Percentiles rank a stretch among this genome's conserved stretches.
Evolutionary conservation across 257 asterid species (phyloP).

Genomic region (Orobanche coerulescens): DNA sequence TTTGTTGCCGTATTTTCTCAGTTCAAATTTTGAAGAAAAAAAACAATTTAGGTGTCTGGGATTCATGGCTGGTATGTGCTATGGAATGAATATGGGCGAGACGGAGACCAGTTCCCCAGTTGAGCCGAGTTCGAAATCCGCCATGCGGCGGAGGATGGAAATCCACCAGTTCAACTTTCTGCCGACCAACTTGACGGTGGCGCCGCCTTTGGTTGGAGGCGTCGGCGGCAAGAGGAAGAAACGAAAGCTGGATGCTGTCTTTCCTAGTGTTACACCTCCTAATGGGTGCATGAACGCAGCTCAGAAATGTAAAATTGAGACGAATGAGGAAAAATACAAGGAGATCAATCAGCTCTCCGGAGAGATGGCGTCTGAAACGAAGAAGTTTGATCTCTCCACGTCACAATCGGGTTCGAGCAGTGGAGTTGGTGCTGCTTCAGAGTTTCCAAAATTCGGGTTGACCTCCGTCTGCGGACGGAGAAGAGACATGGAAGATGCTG

Average conservation of each 20-base stretch:
- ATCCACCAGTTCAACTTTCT: conserved; percentile 61
- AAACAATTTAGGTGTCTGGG: background rate
- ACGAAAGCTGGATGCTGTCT: conserved; percentile 29
- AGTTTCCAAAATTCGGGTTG: conserved; percentile 48
- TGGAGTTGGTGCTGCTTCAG: background rate
- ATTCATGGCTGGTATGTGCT: conserved; percentile 69
- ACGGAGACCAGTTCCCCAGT: conserved; percentile 56
- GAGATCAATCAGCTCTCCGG: conserved; percentile 5
- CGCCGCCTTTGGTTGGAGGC: conserved; percentile 36
- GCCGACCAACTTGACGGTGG: conserved; percentile 50
- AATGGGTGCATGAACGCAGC: conserved; percentile 13
- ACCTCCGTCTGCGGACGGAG: conserved; percentile 85
- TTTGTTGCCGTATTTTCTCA: background rate
- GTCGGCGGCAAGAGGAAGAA: conserved; percentile 32
- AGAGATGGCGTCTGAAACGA: background rate
- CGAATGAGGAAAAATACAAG: background rate
- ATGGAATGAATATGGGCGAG: conserved; percentile 53
- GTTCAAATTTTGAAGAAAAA: background rate
- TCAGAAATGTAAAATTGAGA: conserved; percentile 12
- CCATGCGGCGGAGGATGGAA: conserved; percentile 65
- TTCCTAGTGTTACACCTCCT: conserved; percentile 21
- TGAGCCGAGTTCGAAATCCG: conserved; percentile 53
- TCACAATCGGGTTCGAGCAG: conserved; percentile 1
- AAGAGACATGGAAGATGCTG: conserved; percentile 90
- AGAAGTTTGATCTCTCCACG: conserved; percentile 6